Evolutionary conservation across 1,284 basidiomycete species (phyloP).

Genomic region (Naganishia cerealis): DNA sequence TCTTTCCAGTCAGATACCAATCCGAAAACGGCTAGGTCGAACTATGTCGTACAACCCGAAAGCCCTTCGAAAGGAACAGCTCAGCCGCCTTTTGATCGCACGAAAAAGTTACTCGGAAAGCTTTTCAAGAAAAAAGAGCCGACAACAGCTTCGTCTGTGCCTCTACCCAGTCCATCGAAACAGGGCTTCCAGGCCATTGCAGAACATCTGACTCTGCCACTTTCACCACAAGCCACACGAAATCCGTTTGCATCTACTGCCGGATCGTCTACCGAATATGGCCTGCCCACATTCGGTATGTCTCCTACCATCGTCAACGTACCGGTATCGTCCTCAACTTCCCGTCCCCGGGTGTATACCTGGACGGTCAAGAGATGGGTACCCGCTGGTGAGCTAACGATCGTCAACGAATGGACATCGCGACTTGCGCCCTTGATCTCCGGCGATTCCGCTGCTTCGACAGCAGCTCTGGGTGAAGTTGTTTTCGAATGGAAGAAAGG

Average conservation of each 20-base stretch:
- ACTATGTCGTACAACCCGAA: neutral
- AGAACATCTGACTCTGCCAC: slow-evolving; percentile 15
- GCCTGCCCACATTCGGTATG: slow-evolving; percentile 49
- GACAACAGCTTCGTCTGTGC: neutral
- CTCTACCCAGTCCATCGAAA: slow-evolving; percentile 18
- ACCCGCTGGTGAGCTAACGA: slow-evolving; percentile 56
- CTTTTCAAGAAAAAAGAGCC: slow-evolving; percentile 67
- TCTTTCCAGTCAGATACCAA: neutral
- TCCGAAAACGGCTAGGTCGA: neutral
- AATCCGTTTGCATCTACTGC: neutral
- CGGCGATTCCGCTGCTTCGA: slow-evolving; percentile 40
- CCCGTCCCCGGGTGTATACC: slow-evolving; percentile 61
- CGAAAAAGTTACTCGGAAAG: slow-evolving; percentile 70
- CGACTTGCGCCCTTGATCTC: slow-evolving; percentile 39
- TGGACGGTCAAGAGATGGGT: slow-evolving; percentile 81
- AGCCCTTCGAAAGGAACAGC: slow-evolving; percentile 1
- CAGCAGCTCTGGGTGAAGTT: slow-evolving; percentile 46
- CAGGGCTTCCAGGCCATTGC: slow-evolving; percentile 26
- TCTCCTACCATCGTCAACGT: slow-evolving; percentile 42
- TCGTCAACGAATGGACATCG: slow-evolving; percentile 35
- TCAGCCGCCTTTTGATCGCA: slow-evolving; percentile 33
- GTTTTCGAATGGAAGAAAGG: slow-evolving; percentile 50
- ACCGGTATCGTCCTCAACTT: slow-evolving; percentile 26
- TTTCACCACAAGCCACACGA: slow-evolving; percentile 27
- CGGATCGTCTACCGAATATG: slow-evolving; percentile 29